Percentiles rank a stretch among this genome's conserved stretches.
Evolutionary conservation across 371 early-diverging fungal genomes (phyloP).

Genomic region (Mucor indicus): DNA sequence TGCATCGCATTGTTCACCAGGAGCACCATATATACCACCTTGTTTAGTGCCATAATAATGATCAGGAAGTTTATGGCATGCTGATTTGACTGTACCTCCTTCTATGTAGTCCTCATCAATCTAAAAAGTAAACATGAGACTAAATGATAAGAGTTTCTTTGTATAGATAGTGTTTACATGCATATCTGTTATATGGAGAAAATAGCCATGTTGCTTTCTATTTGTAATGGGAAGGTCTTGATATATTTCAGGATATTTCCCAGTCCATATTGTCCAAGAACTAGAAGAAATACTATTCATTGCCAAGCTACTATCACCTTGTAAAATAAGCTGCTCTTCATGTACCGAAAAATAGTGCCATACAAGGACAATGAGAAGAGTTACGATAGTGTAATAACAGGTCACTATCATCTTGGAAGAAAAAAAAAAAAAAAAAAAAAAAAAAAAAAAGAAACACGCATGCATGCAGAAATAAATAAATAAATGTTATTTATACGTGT

Average conservation of each 20-base stretch:
- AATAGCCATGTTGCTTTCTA: constrained; percentile 40
- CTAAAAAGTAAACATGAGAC: constrained; percentile 10
- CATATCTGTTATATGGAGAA: constrained; percentile 76
- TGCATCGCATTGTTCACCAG: constrained; percentile 67
- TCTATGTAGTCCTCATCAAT: constrained; percentile 50
- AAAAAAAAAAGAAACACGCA: too few relatives aligned
- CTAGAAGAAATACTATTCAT: not conserved
- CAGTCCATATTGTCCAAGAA: constrained; percentile 2
- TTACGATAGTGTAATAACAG: too few relatives aligned
- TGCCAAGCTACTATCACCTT: not conserved
- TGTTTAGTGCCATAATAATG: constrained; percentile 7
- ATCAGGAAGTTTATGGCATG: constrained; percentile 43
- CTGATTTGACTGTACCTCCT: constrained; percentile 52
- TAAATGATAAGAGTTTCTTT: not conserved
- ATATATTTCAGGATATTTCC: constrained; percentile 6
- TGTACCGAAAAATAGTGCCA: too few relatives aligned
- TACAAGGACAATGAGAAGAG: too few relatives aligned
- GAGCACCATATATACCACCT: constrained; percentile 38
- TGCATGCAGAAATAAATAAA: too few relatives aligned
- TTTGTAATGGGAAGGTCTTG: not conserved
- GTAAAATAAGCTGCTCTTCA: too few relatives aligned
- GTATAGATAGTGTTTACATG: constrained; percentile 48
- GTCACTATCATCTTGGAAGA: too few relatives aligned
- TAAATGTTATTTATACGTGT: too few relatives aligned
- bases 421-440: too few relatives aligned